These are phyloP conservation scores for Pythium sukuiense DNA, from an alignment of 352 stramenopile genomes.

Conservation along the genomic window DNA sequence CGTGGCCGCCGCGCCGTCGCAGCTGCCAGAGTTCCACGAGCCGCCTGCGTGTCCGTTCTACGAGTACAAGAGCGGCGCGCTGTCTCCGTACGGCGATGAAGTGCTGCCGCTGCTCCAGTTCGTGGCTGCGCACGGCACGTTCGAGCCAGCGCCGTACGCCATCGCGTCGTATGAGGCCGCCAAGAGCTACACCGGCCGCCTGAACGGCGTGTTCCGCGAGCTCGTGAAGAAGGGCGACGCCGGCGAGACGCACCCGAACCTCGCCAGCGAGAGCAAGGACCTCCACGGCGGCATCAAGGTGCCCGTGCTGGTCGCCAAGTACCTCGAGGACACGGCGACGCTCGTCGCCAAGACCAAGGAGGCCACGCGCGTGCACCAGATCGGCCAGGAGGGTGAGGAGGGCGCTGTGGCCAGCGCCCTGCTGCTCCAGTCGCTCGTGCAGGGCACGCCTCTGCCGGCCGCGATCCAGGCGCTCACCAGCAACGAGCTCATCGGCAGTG, in stretches of 20 bases:
- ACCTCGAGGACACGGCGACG: constrained; percentile 35
- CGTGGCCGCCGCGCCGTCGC: constrained; percentile 25
- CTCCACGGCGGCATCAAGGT: constrained; percentile 61
- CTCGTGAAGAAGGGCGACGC: constrained; percentile 66
- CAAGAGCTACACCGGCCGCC: constrained; percentile 54
- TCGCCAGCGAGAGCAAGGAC: constrained; percentile 56
- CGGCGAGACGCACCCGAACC: constrained; percentile 46
- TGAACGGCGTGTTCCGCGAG: constrained; percentile 72
- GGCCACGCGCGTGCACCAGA: constrained; percentile 58
- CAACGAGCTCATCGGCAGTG: constrained; percentile 37
- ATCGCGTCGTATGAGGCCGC: constrained; percentile 49
- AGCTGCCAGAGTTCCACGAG: constrained; percentile 48
- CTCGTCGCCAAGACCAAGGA: constrained; percentile 49
- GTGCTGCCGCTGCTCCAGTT: constrained; percentile 61
- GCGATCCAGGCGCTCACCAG: constrained; percentile 39
- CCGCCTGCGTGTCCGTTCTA: constrained; percentile 69
- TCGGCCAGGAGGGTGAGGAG: constrained; percentile 44
- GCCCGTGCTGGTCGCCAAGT: constrained; percentile 54
- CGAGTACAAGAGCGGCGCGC: constrained; percentile 45
- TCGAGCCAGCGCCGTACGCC: constrained; percentile 46
- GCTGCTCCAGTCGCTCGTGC: constrained; percentile 53
- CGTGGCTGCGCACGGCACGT: constrained; percentile 42
- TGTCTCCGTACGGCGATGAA: constrained; percentile 69
- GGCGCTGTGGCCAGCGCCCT: constrained; percentile 49
- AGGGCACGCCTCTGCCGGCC: constrained; percentile 32